Percentiles rank a stretch among this genome's conserved stretches.
These are phyloP conservation scores for Backusella sp. DNA, from an alignment of 192 early-diverging fungal species.

Conservation along the genomic window DNA sequence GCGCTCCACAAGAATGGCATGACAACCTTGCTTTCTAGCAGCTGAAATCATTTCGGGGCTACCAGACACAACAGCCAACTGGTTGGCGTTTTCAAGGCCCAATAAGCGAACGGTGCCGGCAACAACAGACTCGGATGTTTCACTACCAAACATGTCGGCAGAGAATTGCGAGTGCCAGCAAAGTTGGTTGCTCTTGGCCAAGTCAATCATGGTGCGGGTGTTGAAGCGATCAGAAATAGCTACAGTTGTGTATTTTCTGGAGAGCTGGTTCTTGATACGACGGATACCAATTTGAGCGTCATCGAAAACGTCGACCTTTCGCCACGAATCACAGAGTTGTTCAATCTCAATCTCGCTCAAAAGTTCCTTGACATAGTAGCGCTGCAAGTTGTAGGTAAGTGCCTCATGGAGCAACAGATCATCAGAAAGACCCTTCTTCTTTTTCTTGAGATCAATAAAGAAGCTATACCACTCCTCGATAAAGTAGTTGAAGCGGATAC, in stretches of 20 bases:
- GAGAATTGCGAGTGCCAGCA: conserved; percentile 32
- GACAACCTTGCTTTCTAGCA: conserved; percentile 15
- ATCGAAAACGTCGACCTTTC: conserved; percentile 11
- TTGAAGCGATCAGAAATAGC: conserved; percentile 22
- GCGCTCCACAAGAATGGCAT: conserved; percentile 18
- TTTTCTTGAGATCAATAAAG: conserved; percentile 10
- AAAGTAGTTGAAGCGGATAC: conserved; percentile 4
- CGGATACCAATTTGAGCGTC: conserved; percentile 17
- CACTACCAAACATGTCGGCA: conserved; percentile 9
- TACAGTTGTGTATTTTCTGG: conserved; percentile 9
- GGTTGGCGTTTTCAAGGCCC: conserved; percentile 9
- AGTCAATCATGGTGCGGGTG: conserved; percentile 16
- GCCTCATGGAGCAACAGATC: not conserved
- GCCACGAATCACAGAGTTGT: conserved; percentile 9
- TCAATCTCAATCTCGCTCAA: conserved; percentile 7
- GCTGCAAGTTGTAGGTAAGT: conserved; percentile 12
- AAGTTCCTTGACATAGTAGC: not conserved
- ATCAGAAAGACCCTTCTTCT: conserved; percentile 3
- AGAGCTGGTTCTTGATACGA: conserved; percentile 15
- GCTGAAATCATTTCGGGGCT: conserved; percentile 5
- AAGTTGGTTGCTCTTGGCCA: conserved; percentile 20
- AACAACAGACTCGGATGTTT: not conserved
- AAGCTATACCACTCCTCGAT: conserved; percentile 17
- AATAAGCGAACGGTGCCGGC: conserved; percentile 1
- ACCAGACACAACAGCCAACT: conserved; percentile 25